A percentile compares a stretch with the other conserved stretches of the same genome.
phyloP scores from a whole-genome alignment of 1,139 yeast genomes.

The Pichia sp. region DNA sequence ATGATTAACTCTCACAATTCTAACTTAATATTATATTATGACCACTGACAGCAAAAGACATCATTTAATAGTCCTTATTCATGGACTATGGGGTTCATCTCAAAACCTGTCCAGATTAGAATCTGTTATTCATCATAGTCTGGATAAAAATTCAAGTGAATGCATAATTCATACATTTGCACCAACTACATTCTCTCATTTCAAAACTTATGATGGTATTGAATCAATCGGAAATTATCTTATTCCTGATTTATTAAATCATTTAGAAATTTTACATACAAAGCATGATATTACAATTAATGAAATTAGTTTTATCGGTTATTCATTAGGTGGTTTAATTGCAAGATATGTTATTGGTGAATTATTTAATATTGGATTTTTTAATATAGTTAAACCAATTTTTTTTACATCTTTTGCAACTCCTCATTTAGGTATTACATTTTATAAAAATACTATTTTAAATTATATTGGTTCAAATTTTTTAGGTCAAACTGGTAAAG shows the following conservation, averaged over 20 bases:
- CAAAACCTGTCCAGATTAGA: conserved; percentile 62
- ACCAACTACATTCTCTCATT: conserved; percentile 64
- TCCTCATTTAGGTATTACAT: conserved; percentile 77
- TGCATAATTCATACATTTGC: conserved; percentile 50
- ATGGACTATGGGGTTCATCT: conserved; percentile 87
- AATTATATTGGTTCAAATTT: conserved; percentile 56
- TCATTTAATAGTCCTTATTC: conserved; percentile 74
- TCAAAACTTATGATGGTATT: conserved; percentile 83
- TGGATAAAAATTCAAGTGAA: conserved; percentile 31
- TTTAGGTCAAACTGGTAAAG: conserved; percentile 70
- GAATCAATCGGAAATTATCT: conserved; percentile 65
- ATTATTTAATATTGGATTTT: conserved; percentile 47
- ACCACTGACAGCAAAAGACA: conserved; percentile 16
- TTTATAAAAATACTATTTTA: conserved; percentile 37
- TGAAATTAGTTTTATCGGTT: conserved; percentile 70
- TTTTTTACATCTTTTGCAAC: conserved; percentile 81
- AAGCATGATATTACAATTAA: conserved; percentile 35
- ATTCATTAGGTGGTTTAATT: conserved; percentile 79
- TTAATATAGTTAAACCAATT: conserved; percentile 54
- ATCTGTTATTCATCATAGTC: conserved; percentile 40
- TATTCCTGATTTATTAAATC: conserved; percentile 52
- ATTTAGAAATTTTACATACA: conserved; percentile 44
- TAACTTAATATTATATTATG: not conserved
- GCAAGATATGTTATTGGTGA: conserved; percentile 71
- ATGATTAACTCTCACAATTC: no score